Percentiles rank a stretch among this genome's conserved stretches.
These are phyloP conservation scores for Fusarium chlamydosporum DNA, from an alignment of 2,329 filamentous ascomycete species.

Conservation along the genomic window DNA sequence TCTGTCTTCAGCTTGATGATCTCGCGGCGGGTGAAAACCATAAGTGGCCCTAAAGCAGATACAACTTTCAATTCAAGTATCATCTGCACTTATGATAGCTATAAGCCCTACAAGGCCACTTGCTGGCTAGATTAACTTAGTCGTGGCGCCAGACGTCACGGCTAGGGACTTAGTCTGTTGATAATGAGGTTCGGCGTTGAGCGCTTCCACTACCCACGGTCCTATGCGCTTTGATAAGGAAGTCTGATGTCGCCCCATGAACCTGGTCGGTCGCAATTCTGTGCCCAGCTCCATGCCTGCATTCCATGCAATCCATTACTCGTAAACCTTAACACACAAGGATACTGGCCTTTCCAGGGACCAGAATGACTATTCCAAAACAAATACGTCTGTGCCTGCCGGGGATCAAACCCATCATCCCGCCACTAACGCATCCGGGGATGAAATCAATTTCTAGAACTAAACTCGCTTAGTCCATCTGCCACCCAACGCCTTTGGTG, in stretches of 20 bases:
- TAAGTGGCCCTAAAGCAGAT: too few species aligned
- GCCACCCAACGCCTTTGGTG: constrained; percentile 8
- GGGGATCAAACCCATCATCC: neutral
- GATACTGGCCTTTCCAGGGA: neutral
- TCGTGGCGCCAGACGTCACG: too few species aligned
- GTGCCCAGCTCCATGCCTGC: neutral
- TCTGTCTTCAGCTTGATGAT: too few species aligned
- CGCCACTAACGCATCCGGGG: constrained; percentile 16
- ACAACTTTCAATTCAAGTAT: too few species aligned
- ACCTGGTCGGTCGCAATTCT: neutral
- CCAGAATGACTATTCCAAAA: neutral
- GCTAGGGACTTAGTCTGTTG: too few species aligned
- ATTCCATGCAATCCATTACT: neutral
- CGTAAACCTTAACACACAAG: neutral
- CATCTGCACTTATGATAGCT: too few species aligned
- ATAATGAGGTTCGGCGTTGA: too few species aligned
- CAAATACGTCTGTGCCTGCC: neutral
- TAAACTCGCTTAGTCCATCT: constrained; percentile 1
- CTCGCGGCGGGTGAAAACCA: too few species aligned
- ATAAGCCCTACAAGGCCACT: too few species aligned
- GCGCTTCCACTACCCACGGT: too few species aligned
- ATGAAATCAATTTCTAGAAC: neutral
- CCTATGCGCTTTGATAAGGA: neutral
- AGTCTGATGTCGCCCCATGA: neutral
- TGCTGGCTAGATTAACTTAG: too few species aligned